These are phyloP conservation scores for Thermomyces lanuginosus DNA, from an alignment of 2,329 filamentous ascomycete species.

Conservation along the genomic window DNA sequence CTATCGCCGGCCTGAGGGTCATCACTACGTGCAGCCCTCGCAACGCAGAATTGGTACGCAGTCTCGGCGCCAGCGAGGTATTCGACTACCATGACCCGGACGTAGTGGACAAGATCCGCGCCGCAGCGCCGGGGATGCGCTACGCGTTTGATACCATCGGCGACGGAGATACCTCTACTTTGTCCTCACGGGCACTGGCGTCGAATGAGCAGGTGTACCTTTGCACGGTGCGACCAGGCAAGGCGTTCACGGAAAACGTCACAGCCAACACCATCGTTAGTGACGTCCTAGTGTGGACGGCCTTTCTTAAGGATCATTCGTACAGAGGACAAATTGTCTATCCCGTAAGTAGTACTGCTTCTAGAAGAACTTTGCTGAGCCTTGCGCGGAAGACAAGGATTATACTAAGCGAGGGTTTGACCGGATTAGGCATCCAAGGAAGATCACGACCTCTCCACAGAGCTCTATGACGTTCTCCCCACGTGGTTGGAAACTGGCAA, in stretches of 20 bases:
- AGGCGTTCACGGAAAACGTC: background rate
- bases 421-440: slow-evolving; percentile 20
- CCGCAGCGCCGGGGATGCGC: slow-evolving; percentile 16
- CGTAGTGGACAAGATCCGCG: slow-evolving; percentile 21
- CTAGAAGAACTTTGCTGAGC: too few relatives aligned
- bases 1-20: slow-evolving; percentile 16
- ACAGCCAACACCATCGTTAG: slow-evolving; percentile 3
- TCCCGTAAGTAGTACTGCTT: slow-evolving; percentile 16
- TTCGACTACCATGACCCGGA: slow-evolving; percentile 27
- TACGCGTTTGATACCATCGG: slow-evolving; percentile 12
- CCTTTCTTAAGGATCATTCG: slow-evolving; percentile 15
- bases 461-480: slow-evolving; percentile 24
- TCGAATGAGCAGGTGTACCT: slow-evolving; percentile 1
- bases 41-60: slow-evolving; percentile 18
- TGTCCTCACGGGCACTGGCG: slow-evolving; percentile 1
- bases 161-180: slow-evolving; percentile 3
- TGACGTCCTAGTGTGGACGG: slow-evolving; percentile 13
- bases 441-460: slow-evolving; percentile 21
- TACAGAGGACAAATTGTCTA: slow-evolving; percentile 18
- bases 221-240: background rate
- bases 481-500: slow-evolving; percentile 14
- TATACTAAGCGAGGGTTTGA: too few relatives aligned
- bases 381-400: too few relatives aligned
- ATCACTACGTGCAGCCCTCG: slow-evolving; percentile 22
- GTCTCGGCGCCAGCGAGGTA: slow-evolving; percentile 18